Evolutionary conservation across 2,329 filamentous ascomycete genomes (phyloP), one percentile per base, ranked within the genome.

Genomic region (Xylaria arbuscula): DNA sequence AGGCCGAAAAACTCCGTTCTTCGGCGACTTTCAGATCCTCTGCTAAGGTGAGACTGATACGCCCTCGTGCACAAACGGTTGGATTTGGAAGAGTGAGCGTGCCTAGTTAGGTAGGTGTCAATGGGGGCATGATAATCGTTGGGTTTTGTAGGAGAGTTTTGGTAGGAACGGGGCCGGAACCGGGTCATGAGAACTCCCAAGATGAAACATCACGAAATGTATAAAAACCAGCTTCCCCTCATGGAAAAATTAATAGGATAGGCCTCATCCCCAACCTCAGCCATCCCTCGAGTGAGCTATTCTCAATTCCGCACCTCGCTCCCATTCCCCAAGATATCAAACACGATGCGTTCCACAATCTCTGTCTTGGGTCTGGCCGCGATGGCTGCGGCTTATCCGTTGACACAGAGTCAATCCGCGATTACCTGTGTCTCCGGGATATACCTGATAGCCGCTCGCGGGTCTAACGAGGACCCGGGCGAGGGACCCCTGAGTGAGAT

Each of bases 401-500:
- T 69, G 32, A 36, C 24, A 13, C 36, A 38, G 48, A 19, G 32
- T 36, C 53, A 64, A 34, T 42, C 65, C 3, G 63, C 58, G 4
- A 54, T 70, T 15, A 70, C 70, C 34, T 71, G 70, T 40, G 64
- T 63, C 42, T 67, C 64, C 15, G 70, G 70, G 8, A 22, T 71
- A 10, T 71, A 71, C 65, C 70, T 71, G 54, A 64, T 71, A 17
- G 70, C 64, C 9, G 70, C 70, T 22, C 70, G 70, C 22, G 70
- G 70, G 42, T 71, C 70, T 1, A 42, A 36, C 3, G 67, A 71
- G 19, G 61, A 56, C 11, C 61, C 64, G 0, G 70, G 70, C 15
- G 70, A 71, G 51, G 70, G 70, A 17, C 45, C 54, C 15, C 24
- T 71, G 1, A 51, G 32, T 28, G 10, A 55, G 56, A 60, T 71